These are phyloP conservation scores for Begonia peltatifolia DNA, from an alignment of 306 rosid species.

Conservation along the genomic window DNA sequence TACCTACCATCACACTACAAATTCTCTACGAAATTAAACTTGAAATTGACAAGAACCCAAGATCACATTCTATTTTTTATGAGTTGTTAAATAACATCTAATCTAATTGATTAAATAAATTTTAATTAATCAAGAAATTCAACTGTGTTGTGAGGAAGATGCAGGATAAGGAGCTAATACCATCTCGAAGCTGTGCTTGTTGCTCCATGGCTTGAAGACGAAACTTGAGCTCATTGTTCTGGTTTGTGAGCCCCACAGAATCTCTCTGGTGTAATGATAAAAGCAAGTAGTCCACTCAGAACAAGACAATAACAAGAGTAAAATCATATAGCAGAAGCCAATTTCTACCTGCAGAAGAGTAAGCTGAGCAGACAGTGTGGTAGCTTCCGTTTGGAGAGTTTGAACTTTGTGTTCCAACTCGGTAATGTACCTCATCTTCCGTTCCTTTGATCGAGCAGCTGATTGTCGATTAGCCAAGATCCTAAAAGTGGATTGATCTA, in stretches of 20 bases:
- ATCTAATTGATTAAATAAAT: background rate
- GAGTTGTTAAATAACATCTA: background rate
- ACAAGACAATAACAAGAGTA: background rate
- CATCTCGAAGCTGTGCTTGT: constrained; percentile 92
- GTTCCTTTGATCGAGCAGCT: constrained; percentile 87
- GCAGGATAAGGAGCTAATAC: constrained; percentile 24
- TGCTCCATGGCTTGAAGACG: constrained; percentile 99
- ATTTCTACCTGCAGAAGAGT: constrained; percentile 64
- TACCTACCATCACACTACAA: background rate
- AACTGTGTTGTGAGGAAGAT: background rate
- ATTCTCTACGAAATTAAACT: background rate
- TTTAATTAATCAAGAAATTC: background rate
- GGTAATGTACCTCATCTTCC: constrained; percentile 87
- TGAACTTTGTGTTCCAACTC: constrained; percentile 96
- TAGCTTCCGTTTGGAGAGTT: constrained; percentile 88
- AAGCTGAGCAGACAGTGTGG: constrained; percentile 85
- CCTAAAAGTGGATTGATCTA: constrained; percentile 19
- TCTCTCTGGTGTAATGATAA: constrained; percentile 42
- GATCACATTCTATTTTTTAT: background rate
- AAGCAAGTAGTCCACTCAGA: constrained; percentile 2
- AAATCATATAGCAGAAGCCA: constrained; percentile 3
- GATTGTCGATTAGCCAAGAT: constrained; percentile 92
- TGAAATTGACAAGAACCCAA: background rate
- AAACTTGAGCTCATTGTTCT: constrained; percentile 85
- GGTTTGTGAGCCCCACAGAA: constrained; percentile 79